Conservation (phyloP, 495 filamentous ascomycete species). For the Clohesyomyces aquaticus region DNA sequence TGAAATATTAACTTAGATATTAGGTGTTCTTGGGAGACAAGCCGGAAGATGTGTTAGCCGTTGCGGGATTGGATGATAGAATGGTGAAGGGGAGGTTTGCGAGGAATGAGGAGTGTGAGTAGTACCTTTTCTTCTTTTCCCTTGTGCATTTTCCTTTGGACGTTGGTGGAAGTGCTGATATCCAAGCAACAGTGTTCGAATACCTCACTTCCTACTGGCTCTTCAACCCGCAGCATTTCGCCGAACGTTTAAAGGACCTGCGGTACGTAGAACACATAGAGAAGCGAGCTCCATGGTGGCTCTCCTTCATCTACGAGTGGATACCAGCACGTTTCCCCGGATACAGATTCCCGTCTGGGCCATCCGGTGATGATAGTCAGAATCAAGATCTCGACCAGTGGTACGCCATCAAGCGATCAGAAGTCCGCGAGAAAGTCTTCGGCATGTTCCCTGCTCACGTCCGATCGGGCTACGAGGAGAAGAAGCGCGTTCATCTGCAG, state of each 20-base stretch:
- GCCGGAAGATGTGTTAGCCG: conserved; percentile 10
- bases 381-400: conserved; percentile 5
- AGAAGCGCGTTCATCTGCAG: conserved; percentile 10
- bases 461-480: conserved; percentile 1
- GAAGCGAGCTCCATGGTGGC: conserved; percentile 11
- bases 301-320: conserved; percentile 17
- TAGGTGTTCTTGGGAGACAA: conserved; percentile 19
- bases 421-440: conserved; percentile 17
- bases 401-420: conserved; percentile 9
- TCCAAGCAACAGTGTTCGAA: conserved; percentile 16
- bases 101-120: conserved; percentile 22
- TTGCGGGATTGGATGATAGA: conserved; percentile 21
- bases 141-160: not conserved
- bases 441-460: conserved; percentile 13
- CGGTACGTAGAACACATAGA: conserved; percentile 8
- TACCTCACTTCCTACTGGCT: conserved; percentile 23
- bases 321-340: conserved; percentile 12
- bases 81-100: conserved; percentile 12
- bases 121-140: no score
- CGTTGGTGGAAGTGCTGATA: not conserved
- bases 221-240: conserved; percentile 32
- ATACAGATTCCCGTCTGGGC: not conserved
- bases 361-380: no score
- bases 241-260: conserved; percentile 7
- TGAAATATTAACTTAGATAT: not conserved